Evolutionary conservation across 495 filamentous ascomycete species (phyloP), one percentile per base, ranked within the genome.

Genomic region (Penicillium goetzii): DNA sequence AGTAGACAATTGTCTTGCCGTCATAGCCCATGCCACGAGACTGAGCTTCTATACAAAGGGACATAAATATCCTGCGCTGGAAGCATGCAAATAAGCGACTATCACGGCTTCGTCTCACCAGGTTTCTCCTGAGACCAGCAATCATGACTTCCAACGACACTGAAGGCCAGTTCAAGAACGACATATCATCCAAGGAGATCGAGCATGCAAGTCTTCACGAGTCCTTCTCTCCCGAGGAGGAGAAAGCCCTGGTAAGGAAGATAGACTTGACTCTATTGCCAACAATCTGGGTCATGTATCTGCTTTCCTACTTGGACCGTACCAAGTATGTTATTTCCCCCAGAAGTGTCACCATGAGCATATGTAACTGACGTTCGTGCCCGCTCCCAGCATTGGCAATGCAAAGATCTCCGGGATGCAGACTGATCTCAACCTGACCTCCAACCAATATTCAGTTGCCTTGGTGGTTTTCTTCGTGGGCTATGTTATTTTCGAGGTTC

Each of bases 221-320:
- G 17, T 43, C 61, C 19, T 67, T 63, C 40, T 36, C 64, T 4
- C 59, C 64, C 2, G 66, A 69, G 38, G 70, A 71, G 50, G 70
- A 74, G 58, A 68, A 68, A 32, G 67, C 62, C 3, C 67, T 84
- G 19, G 77, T 84, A 28, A 73, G 68, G 49, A 85, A 84, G 70
- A 71, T 85, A 15, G 83, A 84, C 62, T 58, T 70, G 40, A 80
- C 69, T 45, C 76, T 85, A 36, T 74, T 85, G 74, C 80, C 79
- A 38, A 75, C 73, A 7, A 70, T 83, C 32, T 84, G 79, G 72
- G 45, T 76, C 40, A 82, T 83, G 79, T 84, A 84, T 55, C 77
- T 82, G 58, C 67, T 85, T 11, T 80, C 80, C 56, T 80, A 78
- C 41, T 66, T 82, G 56, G 83, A 85, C 59, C 68, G 82, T 34